These are phyloP conservation scores for Emergomyces pasteurianus DNA, from an alignment of 2,329 filamentous ascomycete genomes.

Conservation along the genomic window DNA sequence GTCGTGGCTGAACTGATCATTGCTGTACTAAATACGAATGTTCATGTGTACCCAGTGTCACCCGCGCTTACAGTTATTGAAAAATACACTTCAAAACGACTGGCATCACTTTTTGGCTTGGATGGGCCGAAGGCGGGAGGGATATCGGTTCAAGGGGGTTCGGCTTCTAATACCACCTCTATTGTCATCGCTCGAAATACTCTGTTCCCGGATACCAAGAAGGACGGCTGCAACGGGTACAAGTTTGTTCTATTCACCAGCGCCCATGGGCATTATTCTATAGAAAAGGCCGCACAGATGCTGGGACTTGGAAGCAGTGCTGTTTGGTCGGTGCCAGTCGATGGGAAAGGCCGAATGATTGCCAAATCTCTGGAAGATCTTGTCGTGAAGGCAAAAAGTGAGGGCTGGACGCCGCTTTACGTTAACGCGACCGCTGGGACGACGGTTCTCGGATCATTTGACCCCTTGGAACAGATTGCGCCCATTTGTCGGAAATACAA, in stretches of 20 bases:
- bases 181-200: conserved; percentile 81
- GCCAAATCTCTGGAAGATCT: conserved; percentile 51
- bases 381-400: conserved; percentile 48
- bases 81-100: conserved; percentile 60
- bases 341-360: conserved; percentile 59
- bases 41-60: conserved; percentile 89
- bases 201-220: conserved; percentile 68
- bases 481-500: conserved; percentile 57
- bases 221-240: conserved; percentile 50
- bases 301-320: conserved; percentile 67
- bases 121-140: conserved; percentile 56
- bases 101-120: conserved; percentile 71
- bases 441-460: conserved; percentile 82
- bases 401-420: conserved; percentile 76
- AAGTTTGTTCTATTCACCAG: conserved; percentile 79
- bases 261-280: conserved; percentile 81
- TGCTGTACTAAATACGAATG: conserved; percentile 79
- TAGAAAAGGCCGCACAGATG: conserved; percentile 89
- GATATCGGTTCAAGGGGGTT: conserved; percentile 67
- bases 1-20: conserved; percentile 76
- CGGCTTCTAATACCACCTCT: conserved; percentile 71
- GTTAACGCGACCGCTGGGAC: conserved; percentile 94
- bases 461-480: conserved; percentile 61
- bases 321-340: conserved; percentile 65
- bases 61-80: conserved; percentile 80